Conservation (phyloP, 129 eudicot genomes). For the Mikania micrantha region DNA sequence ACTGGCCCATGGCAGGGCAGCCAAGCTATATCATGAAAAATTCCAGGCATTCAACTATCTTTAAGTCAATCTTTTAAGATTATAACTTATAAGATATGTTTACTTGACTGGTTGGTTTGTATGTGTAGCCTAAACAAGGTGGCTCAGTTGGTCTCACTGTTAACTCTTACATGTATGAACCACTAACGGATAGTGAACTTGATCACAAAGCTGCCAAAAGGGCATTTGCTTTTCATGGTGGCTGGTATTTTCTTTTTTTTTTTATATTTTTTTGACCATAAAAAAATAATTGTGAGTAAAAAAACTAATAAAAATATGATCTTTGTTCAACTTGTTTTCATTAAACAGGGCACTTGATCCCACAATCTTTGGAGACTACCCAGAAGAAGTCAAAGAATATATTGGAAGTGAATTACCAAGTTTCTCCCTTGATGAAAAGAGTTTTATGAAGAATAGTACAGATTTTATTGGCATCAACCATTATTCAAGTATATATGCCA, state of each 20-base stretch:
- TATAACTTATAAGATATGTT: background rate
- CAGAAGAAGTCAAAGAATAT: constrained; percentile 49
- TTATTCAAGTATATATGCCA: constrained; percentile 49
- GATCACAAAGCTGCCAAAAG: constrained; percentile 49
- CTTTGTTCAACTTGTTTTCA: background rate
- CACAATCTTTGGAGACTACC: constrained; percentile 67
- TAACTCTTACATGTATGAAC: constrained; percentile 35
- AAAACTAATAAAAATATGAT: background rate
- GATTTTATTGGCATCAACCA: constrained; percentile 85
- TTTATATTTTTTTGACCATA: too few species aligned
- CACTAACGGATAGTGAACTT: constrained; percentile 31
- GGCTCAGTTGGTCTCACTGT: constrained; percentile 46
- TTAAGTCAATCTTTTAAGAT: background rate
- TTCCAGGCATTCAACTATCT: constrained; percentile 42
- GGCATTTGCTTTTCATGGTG: constrained; percentile 39
- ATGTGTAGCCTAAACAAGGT: constrained; percentile 38
- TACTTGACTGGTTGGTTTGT: background rate
- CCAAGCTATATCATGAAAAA: constrained; percentile 45
- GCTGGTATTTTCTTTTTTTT: constrained; percentile 49
- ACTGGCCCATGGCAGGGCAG: constrained; percentile 77
- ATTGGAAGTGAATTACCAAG: constrained; percentile 52
- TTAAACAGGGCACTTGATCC: constrained; percentile 65
- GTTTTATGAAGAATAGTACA: constrained; percentile 34
- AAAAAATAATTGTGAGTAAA: too few species aligned
- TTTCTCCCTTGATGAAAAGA: constrained; percentile 53